Conservation (phyloP, 441 rosid species). For the Bocquillonia castaneifolia region DNA sequence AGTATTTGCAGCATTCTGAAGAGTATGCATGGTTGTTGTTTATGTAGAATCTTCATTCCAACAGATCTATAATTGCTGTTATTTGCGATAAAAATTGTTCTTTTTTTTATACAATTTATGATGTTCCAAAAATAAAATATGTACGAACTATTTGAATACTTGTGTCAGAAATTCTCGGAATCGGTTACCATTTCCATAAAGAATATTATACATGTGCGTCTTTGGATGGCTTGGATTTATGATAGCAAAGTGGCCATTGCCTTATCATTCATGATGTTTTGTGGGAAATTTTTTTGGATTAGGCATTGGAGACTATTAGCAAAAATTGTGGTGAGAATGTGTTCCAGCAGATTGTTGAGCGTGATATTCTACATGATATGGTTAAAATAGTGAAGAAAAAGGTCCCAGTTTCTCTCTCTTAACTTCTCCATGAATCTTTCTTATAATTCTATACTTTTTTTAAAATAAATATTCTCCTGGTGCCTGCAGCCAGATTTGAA, state of each 20-base stretch:
- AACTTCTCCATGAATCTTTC: constrained; percentile 8
- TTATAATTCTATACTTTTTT: constrained; percentile 1
- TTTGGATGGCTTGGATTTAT: not conserved
- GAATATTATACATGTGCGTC: not conserved
- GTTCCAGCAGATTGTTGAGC: constrained; percentile 84
- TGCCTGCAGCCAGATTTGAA: constrained; percentile 76
- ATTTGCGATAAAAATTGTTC: not conserved
- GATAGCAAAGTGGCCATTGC: not conserved
- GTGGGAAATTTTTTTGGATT: constrained; percentile 23
- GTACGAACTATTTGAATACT: no score
- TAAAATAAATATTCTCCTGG: constrained; percentile 14
- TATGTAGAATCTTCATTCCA: not conserved
- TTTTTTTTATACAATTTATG: not conserved
- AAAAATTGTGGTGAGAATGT: constrained; percentile 89
- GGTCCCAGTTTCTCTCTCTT: constrained; percentile 38
- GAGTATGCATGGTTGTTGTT: not conserved
- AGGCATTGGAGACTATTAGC: constrained; percentile 93
- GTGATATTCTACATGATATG: constrained; percentile 91
- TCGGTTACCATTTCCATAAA: no score
- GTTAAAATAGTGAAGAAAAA: constrained; percentile 94
- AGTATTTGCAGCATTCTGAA: not conserved
- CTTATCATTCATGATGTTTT: constrained; percentile 9
- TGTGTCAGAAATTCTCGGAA: no score
- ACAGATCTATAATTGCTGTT: not conserved
- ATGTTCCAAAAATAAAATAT: not conserved